Percentiles rank a stretch among this genome's conserved stretches.
These are phyloP conservation scores for Byssochlamys sp. DNA, from an alignment of 2,329 filamentous ascomycete genomes.

Conservation along the genomic window DNA sequence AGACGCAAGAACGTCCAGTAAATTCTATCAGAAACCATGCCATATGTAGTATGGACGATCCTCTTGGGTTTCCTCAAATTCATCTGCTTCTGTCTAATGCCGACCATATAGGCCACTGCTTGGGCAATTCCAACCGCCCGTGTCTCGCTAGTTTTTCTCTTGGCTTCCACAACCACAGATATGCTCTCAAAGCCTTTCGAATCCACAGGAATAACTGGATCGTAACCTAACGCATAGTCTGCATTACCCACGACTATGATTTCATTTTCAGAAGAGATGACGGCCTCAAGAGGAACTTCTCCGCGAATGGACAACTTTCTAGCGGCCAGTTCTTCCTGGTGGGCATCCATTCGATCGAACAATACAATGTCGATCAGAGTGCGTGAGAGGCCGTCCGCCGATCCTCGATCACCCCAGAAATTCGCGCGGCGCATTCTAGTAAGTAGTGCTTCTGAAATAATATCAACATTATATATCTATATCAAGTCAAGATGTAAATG, in stretches of 20 bases:
- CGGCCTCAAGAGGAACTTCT: background rate
- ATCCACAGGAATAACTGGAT: background rate
- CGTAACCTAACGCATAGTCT: background rate
- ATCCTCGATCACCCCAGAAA: background rate
- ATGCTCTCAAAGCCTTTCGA: background rate
- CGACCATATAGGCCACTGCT: constrained; percentile 1
- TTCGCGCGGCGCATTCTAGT: too few species aligned
- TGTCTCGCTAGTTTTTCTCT: too few species aligned
- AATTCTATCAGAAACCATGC: constrained; percentile 2
- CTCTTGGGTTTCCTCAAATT: background rate
- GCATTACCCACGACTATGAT: background rate
- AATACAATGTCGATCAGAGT: constrained; percentile 2
- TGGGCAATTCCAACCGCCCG: background rate
- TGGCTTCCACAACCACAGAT: background rate
- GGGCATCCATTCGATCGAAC: background rate
- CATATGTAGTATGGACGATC: constrained; percentile 1
- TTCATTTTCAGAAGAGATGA: too few species aligned
- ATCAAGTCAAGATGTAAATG: background rate
- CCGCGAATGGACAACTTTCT: background rate
- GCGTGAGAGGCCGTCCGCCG: background rate
- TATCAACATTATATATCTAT: background rate
- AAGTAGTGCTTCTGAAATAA: background rate
- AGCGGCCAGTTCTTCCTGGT: constrained; percentile 1
- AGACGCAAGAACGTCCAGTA: constrained; percentile 1
- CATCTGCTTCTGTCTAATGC: background rate